phyloP scores from a whole-genome alignment of 768 basidiomycete species.

The Plicaturopsis crispa region DNA sequence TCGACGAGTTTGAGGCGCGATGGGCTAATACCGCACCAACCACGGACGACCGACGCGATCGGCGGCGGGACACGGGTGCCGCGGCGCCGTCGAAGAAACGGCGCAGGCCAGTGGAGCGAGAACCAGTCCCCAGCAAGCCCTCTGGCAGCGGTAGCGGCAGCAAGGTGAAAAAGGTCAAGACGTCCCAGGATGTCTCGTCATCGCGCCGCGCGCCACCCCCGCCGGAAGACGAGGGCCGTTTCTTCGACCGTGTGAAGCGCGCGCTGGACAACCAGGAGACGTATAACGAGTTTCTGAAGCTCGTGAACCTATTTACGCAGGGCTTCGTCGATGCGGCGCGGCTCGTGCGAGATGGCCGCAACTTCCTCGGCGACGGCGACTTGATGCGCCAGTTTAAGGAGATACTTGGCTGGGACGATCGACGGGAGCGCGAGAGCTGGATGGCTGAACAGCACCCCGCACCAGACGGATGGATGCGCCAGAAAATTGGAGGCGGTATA shows the following conservation, averaged over 20 bases:
- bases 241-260: conserved; percentile 87
- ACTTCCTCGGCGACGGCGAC: conserved; percentile 71
- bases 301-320: conserved; percentile 92
- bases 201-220: conserved; percentile 6
- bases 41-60: conserved; percentile 24
- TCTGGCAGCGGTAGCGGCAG: too few relatives aligned
- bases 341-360: conserved; percentile 71
- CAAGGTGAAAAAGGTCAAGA: too few relatives aligned
- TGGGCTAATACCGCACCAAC: conserved; percentile 18
- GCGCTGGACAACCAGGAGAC: conserved; percentile 65
- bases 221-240: conserved; percentile 56
- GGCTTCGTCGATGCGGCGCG: conserved; percentile 85
- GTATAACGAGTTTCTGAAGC: conserved; percentile 91
- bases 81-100: conserved; percentile 21
- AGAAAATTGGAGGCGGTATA: conserved; percentile 31
- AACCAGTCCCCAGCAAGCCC: conserved; percentile 19
- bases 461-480: conserved; percentile 43
- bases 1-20: conserved; percentile 34
- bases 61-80: conserved; percentile 29
- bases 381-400: conserved; percentile 76
- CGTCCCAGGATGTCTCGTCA: too few relatives aligned
- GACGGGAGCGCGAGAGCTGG: conserved; percentile 50
- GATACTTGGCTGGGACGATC: conserved; percentile 84
- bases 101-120: conserved; percentile 33
- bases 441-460: conserved; percentile 36